Evolutionary conservation across 2,329 filamentous ascomycete species (phyloP).

Genomic region (Cercospora brassicicola): DNA sequence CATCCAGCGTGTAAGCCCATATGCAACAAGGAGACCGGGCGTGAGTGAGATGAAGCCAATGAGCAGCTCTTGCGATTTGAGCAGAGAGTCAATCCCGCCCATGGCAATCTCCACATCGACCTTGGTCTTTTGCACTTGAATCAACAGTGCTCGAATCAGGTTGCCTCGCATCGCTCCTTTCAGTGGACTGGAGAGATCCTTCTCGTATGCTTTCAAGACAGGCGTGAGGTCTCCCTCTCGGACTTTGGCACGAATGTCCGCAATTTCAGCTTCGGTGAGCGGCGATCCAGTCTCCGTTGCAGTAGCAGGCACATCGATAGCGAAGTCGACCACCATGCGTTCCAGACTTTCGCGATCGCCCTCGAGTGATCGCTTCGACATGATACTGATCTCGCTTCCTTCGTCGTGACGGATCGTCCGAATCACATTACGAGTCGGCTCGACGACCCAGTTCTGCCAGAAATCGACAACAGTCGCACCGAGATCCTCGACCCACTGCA

Average conservation of each 20-base stretch:
- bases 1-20: constrained; percentile 72
- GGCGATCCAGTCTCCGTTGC: constrained; percentile 45
- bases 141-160: constrained; percentile 82
- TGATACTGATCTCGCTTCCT: constrained; percentile 90
- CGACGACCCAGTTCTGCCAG: constrained; percentile 93
- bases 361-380: constrained; percentile 88
- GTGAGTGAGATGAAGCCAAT: constrained; percentile 97
- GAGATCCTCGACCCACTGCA: constrained; percentile 76
- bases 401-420: constrained; percentile 91
- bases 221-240: constrained; percentile 90
- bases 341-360: constrained; percentile 90
- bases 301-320: constrained; percentile 72
- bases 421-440: constrained; percentile 78
- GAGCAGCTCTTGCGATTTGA: constrained; percentile 94
- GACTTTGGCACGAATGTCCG: constrained; percentile 74
- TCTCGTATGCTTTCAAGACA: constrained; percentile 86
- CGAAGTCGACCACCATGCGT: constrained; percentile 97
- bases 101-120: constrained; percentile 96
- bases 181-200: constrained; percentile 79
- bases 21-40: constrained; percentile 83
- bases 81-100: constrained; percentile 86
- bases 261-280: constrained; percentile 68
- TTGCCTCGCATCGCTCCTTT: constrained; percentile 81
- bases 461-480: constrained; percentile 82
- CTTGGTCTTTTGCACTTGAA: constrained; percentile 98